Conservation (phyloP, 2,329 filamentous ascomycete genomes). For the Tolypocladium sp. region DNA sequence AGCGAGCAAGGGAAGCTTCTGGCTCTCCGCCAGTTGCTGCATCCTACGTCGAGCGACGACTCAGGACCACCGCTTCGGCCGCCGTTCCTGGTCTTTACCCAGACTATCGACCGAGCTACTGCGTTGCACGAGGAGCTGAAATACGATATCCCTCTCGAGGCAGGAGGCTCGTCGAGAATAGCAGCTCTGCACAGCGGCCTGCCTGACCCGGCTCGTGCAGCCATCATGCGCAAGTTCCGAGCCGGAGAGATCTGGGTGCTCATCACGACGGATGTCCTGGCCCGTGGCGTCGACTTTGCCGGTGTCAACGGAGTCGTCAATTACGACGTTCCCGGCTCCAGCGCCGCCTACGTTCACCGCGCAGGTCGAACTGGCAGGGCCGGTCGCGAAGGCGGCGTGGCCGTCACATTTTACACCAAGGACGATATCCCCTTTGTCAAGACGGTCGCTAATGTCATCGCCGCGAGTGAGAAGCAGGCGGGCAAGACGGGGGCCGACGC, state of each 20-base stretch:
- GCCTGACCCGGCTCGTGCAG: constrained; percentile 62
- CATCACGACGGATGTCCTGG: constrained; percentile 89
- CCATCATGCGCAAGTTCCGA: constrained; percentile 83
- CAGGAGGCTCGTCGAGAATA: constrained; percentile 74
- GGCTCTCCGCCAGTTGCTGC: constrained; percentile 79
- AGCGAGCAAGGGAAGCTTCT: constrained; percentile 91
- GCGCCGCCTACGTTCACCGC: constrained; percentile 85
- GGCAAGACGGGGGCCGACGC: constrained; percentile 42
- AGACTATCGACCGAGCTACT: constrained; percentile 84
- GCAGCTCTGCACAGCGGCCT: constrained; percentile 86
- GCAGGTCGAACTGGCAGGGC: constrained; percentile 86
- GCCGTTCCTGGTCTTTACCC: constrained; percentile 91
- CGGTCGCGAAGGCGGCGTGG: constrained; percentile 77
- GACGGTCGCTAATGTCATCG: constrained; percentile 87
- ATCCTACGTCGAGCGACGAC: constrained; percentile 52
- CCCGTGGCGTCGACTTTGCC: constrained; percentile 87
- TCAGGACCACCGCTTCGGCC: constrained; percentile 61
- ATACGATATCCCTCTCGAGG: constrained; percentile 87
- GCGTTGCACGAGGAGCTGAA: constrained; percentile 83
- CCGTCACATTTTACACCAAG: constrained; percentile 90
- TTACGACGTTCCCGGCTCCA: constrained; percentile 91
- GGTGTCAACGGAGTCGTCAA: constrained; percentile 95
- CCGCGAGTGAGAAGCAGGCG: constrained; percentile 66
- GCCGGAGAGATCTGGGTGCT: constrained; percentile 92
- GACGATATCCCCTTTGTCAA: constrained; percentile 87